Evolutionary conservation across 73 alveolate genomes (phyloP), one percentile per base, ranked within the genome.

Genomic region (Blepharisma stoltei): DNA sequence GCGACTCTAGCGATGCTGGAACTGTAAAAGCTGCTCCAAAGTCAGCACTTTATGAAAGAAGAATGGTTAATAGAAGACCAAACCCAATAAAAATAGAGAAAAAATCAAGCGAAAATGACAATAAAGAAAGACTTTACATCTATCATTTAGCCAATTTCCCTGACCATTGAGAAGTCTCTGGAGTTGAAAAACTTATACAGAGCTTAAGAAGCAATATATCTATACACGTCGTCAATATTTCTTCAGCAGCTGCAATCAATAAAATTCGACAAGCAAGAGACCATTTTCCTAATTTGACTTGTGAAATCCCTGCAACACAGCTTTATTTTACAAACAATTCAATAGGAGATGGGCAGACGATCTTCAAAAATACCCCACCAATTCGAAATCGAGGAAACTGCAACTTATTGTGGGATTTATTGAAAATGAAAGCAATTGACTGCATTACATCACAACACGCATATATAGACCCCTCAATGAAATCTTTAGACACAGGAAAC

Each of bases 341-440:
- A 18, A 69, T 69, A 18, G 79, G 79, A 1, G 11, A 23, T n/a
- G 14, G 14, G 20, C 54, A 69, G 14, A 69, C 79, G 20, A 69
- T 47, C n/a, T 69, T 69, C 25, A 69, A 69, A 69, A 18, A 71
- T 20, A 18, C 41, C 27, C 79, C 79, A 14, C 79, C 79, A 69
- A 38, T 69, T 43, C 20, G 79, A 69, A 69, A n/a, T 43, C 14
- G 43, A 18, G 11, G 54, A 1, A 69, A 69, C 5, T 46, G 11
- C 25, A 69, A 38, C 38, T 43, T 69, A n/a, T 53, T 69, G 11
- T 43, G 71, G 60, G 79, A 44, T 43, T 43, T 69, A 11, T 21
- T 46, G 14, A 38, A 69, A 69, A 69, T 69, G 79, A 11, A 20
- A 18, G 79, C 76, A 69, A 69, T 69, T 18, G 45, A 18, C 20